Evolutionary conservation across 768 basidiomycete genomes (phyloP).

Genomic region (Boletus rubescentipes): DNA sequence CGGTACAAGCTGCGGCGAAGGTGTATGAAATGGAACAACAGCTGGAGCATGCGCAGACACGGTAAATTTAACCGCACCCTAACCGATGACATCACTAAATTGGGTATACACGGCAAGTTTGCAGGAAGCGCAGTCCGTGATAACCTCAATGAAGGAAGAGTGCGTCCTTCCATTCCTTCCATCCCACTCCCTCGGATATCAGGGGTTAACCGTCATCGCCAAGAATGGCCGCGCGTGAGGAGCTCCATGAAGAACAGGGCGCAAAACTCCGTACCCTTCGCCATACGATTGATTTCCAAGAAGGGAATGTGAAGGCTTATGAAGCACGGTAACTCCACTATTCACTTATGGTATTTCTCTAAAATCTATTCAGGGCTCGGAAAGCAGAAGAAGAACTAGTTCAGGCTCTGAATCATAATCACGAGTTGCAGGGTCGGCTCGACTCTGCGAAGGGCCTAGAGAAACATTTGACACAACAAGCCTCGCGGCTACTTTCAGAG

Average conservation of each 20-base stretch:
- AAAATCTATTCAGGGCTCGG: conserved; percentile 15
- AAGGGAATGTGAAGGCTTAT: conserved; percentile 24
- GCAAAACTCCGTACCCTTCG: conserved; percentile 30
- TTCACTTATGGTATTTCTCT: conserved; percentile 2
- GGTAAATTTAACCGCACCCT: conserved; percentile 11
- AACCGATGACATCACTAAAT: conserved; percentile 11
- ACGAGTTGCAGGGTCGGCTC: conserved; percentile 30
- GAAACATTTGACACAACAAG: conserved; percentile 25
- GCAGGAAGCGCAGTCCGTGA: conserved; percentile 26
- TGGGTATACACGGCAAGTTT: conserved; percentile 16
- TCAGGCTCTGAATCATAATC: conserved; percentile 20
- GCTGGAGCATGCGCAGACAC: conserved; percentile 19
- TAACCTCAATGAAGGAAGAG: conserved; percentile 33
- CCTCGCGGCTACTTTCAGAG: conserved; percentile 25
- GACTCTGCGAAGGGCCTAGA: conserved; percentile 25
- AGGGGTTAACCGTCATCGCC: conserved; percentile 8
- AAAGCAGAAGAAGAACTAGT: conserved; percentile 21
- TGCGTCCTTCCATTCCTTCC: conserved; percentile 30
- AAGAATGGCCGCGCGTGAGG: conserved; percentile 26
- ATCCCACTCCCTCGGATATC: conserved; percentile 14
- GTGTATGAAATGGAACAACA: conserved; percentile 30
- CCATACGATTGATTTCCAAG: conserved; percentile 31
- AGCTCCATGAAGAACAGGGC: conserved; percentile 23
- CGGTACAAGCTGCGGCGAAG: conserved; percentile 20
- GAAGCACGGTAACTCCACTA: conserved; percentile 25